phyloP scores from a whole-genome alignment of 1,284 basidiomycete genomes.

The Vanrija pseudolonga region DNA sequence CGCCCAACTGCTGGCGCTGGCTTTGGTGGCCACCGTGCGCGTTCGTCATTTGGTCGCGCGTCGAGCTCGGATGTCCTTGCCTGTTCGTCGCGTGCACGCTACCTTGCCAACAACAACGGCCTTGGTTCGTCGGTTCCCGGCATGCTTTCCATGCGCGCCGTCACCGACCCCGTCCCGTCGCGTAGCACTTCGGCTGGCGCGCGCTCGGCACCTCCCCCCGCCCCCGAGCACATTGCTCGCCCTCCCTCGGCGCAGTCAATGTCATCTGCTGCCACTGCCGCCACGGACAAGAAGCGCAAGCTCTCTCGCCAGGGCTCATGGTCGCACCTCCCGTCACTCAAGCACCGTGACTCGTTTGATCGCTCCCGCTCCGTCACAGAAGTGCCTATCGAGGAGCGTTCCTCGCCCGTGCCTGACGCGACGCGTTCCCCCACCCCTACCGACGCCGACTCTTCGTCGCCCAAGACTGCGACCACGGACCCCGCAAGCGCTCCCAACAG shows the following conservation, averaged over 20 bases:
- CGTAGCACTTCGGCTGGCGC: conserved; percentile 16
- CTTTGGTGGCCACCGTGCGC: conserved; percentile 9
- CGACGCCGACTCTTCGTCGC: conserved; percentile 15
- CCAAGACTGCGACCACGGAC: conserved; percentile 6
- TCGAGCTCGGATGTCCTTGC: conserved; percentile 18
- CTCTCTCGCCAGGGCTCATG: conserved; percentile 19
- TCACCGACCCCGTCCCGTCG: conserved; percentile 17
- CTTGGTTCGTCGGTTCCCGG: not conserved
- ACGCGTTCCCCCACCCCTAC: conserved; percentile 18
- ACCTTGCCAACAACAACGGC: conserved; percentile 7
- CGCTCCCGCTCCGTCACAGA: conserved; percentile 10
- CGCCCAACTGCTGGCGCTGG: conserved; percentile 2
- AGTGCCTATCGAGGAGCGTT: conserved; percentile 3
- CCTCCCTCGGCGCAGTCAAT: not conserved
- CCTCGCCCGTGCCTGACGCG: conserved; percentile 16
- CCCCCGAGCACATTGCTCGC: conserved; percentile 4
- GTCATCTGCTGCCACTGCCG: too few species aligned
- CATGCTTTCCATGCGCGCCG: conserved; percentile 4
- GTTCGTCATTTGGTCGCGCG: conserved; percentile 19
- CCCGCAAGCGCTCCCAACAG: not conserved
- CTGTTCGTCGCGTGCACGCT: conserved; percentile 20
- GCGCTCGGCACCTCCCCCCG: conserved; percentile 1
- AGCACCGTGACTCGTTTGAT: conserved; percentile 22
- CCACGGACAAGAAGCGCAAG: conserved; percentile 14
- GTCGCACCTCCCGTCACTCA: conserved; percentile 15